phyloP scores from a whole-genome alignment of 805 yeast species.

The Wickerhamomyces hampshirensis region DNA sequence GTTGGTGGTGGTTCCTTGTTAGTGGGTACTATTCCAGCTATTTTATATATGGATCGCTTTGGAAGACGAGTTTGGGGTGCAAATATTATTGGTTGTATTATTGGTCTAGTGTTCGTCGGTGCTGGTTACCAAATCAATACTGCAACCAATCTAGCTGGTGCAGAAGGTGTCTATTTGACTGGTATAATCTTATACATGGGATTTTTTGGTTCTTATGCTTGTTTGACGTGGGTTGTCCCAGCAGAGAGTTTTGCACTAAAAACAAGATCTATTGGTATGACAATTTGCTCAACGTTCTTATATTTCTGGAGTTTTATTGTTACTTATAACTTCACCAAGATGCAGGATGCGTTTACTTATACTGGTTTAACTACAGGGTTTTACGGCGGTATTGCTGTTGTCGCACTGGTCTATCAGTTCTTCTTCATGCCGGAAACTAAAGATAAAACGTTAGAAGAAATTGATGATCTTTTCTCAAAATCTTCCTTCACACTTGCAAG shows the following conservation, averaged over 20 bases:
- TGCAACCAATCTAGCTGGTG: constrained; percentile 37
- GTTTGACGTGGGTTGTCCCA: constrained; percentile 66
- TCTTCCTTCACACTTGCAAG: constrained; percentile 34
- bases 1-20: constrained; percentile 64
- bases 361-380: constrained; percentile 63
- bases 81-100: constrained; percentile 51
- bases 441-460: constrained; percentile 66
- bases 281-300: constrained; percentile 49
- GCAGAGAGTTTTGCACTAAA: constrained; percentile 58
- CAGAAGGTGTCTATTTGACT: constrained; percentile 55
- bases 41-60: constrained; percentile 50
- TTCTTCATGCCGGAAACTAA: constrained; percentile 69
- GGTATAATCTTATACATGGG: constrained; percentile 62
- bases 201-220: constrained; percentile 63
- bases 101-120: constrained; percentile 59
- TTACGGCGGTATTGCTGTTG: constrained; percentile 61
- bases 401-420: constrained; percentile 50
- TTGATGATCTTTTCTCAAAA: constrained; percentile 55
- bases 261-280: constrained; percentile 62
- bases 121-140: constrained; percentile 43
- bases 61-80: constrained; percentile 59
- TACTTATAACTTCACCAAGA: constrained; percentile 56
- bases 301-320: constrained; percentile 61
- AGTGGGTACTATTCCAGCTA: constrained; percentile 63
- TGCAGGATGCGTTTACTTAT: constrained; percentile 53